Percentiles rank a stretch among this genome's conserved stretches.
These are phyloP conservation scores for Hyphopichia buzzinii DNA, from an alignment of 1,139 yeast genomes.

Conservation along the genomic window DNA sequence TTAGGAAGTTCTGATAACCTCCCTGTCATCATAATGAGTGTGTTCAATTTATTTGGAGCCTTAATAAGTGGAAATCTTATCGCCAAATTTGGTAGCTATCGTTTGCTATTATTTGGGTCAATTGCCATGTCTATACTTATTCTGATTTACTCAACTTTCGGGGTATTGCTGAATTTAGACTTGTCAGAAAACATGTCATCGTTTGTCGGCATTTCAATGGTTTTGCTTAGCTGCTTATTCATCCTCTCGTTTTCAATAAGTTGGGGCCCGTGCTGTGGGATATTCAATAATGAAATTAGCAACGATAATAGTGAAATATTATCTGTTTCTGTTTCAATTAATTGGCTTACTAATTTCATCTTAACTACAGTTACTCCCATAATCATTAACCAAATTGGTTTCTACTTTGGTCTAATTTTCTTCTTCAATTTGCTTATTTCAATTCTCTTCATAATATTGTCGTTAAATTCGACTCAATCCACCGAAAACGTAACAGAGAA, in stretches of 20 bases:
- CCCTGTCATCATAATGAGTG: conserved; percentile 13
- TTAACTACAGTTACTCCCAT: conserved; percentile 24
- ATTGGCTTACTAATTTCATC: conserved; percentile 26
- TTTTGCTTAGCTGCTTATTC: conserved; percentile 11
- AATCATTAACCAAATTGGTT: conserved; percentile 17
- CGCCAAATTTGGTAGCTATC: conserved; percentile 6
- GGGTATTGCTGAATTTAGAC: conserved; percentile 5
- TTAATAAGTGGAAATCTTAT: conserved; percentile 12
- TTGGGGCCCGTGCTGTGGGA: conserved; percentile 37
- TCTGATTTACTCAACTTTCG: conserved; percentile 12
- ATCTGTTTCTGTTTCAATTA: conserved; percentile 20
- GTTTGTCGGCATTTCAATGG: neutral
- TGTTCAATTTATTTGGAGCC: conserved; percentile 17
- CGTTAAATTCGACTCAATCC: too few relatives aligned
- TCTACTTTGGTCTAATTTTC: conserved; percentile 20
- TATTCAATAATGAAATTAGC: conserved; percentile 22
- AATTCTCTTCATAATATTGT: conserved; percentile 15
- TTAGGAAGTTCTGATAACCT: neutral
- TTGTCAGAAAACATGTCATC: neutral
- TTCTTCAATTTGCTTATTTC: conserved; percentile 15
- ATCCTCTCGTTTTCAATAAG: conserved; percentile 25
- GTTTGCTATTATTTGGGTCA: conserved; percentile 11
- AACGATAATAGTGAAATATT: conserved; percentile 20
- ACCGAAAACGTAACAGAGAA: too few relatives aligned
- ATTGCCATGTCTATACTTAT: conserved; percentile 14